Conservation (phyloP, 1,284 basidiomycete species). For the Rhizoctonia solani region DNA sequence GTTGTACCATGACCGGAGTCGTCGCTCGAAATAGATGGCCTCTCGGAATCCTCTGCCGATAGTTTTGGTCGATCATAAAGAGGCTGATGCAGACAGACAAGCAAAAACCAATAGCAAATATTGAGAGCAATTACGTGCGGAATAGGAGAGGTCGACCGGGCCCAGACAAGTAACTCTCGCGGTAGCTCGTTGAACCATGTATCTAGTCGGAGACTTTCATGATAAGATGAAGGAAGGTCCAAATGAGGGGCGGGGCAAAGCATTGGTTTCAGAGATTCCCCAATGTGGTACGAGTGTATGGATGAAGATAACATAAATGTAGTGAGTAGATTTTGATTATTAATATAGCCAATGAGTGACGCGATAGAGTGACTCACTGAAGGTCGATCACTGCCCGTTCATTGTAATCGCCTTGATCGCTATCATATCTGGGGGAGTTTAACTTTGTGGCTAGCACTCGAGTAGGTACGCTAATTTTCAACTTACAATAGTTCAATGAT, state of each 20-base stretch:
- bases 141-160: conserved; percentile 55
- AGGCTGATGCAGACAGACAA: conserved; percentile 66
- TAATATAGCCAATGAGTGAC: too few relatives aligned
- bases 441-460: too few relatives aligned
- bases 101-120: conserved; percentile 64
- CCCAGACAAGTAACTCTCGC: conserved; percentile 52
- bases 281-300: too few relatives aligned
- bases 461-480: neutral
- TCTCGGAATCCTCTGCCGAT: conserved; percentile 2
- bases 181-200: conserved; percentile 62
- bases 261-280: too few relatives aligned
- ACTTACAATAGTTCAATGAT: conserved; percentile 65
- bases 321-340: too few relatives aligned
- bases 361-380: too few relatives aligned
- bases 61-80: conserved; percentile 60
- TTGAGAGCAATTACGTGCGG: conserved; percentile 68
- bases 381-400: conserved; percentile 1
- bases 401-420: neutral
- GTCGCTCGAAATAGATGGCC: neutral
- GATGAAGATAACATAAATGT: conserved; percentile 2
- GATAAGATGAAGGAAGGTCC: too few relatives aligned
- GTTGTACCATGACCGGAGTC: too few relatives aligned
- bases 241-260: too few relatives aligned
- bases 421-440: neutral
- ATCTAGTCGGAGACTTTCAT: conserved; percentile 58